A percentile compares a stretch with the other conserved stretches of the same genome.
Evolutionary conservation across 192 early-diverging fungal species (phyloP).

Genomic region (Backusella liffmaniae): DNA sequence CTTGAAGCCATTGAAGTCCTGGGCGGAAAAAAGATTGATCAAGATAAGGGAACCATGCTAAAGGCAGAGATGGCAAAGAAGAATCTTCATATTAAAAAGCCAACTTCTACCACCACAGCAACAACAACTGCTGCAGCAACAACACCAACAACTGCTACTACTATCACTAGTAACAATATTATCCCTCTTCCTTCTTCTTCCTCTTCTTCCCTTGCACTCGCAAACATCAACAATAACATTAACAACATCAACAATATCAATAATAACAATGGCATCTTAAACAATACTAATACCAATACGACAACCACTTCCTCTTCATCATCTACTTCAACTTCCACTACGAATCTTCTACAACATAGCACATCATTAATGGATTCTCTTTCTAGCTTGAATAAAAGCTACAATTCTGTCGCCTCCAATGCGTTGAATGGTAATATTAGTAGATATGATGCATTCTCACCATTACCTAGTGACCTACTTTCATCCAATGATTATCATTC

Average conservation of each 20-base stretch:
- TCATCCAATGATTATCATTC: conserved; percentile 40
- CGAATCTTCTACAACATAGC: neutral
- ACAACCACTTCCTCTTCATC: neutral
- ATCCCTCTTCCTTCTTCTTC: conserved; percentile 8
- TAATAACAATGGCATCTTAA: neutral
- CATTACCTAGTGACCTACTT: conserved; percentile 53
- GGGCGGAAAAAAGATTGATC: conserved; percentile 89
- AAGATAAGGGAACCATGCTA: conserved; percentile 74
- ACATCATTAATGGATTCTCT: conserved; percentile 47
- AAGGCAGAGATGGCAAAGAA: conserved; percentile 99
- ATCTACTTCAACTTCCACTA: neutral
- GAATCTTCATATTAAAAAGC: conserved; percentile 93
- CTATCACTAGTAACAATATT: conserved; percentile 8
- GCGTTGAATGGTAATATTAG: neutral
- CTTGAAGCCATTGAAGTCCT: conserved; percentile 89
- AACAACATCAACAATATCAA: neutral
- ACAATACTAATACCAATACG: conserved; percentile 3
- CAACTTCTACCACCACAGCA: conserved; percentile 30
- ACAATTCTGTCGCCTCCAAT: conserved; percentile 6
- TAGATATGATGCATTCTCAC: conserved; percentile 35
- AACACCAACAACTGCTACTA: neutral
- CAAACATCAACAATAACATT: neutral
- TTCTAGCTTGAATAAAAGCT: neutral
- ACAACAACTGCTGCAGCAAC: neutral
- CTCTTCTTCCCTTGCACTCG: conserved; percentile 7